Percentiles rank a stretch among this genome's conserved stretches.
These are phyloP conservation scores for Castanea crenata DNA, from an alignment of 306 rosid genomes.

Conservation along the genomic window DNA sequence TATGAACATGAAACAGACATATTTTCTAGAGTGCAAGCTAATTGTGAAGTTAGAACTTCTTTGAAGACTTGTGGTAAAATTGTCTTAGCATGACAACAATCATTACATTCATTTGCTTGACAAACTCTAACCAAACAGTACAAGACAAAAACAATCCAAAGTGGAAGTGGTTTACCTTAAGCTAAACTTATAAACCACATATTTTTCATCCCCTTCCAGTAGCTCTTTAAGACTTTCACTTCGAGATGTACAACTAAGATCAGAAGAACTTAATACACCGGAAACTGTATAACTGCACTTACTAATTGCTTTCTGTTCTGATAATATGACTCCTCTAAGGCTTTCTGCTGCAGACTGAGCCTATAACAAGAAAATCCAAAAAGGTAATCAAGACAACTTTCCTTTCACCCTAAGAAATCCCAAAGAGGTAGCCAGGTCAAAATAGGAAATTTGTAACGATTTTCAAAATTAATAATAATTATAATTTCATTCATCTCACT, in stretches of 20 bases:
- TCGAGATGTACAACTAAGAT: constrained; percentile 46
- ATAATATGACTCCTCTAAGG: constrained; percentile 53
- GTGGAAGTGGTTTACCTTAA: constrained; percentile 48
- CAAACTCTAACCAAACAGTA: background rate
- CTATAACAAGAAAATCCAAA: constrained; percentile 38
- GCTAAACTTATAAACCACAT: constrained; percentile 56
- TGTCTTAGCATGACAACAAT: background rate
- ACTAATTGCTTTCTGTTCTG: constrained; percentile 52
- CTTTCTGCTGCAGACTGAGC: constrained; percentile 54
- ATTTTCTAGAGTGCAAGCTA: background rate
- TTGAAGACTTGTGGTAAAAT: background rate
- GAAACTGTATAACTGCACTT: constrained; percentile 67
- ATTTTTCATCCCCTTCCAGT: constrained; percentile 45
- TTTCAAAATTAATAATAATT: too few relatives aligned
- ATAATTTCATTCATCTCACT: too few relatives aligned
- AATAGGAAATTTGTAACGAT: too few relatives aligned
- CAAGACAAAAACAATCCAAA: background rate
- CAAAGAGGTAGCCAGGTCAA: too few relatives aligned
- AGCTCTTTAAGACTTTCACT: constrained; percentile 59
- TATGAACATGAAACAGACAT: too few relatives aligned
- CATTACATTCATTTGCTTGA: background rate
- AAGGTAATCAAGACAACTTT: background rate
- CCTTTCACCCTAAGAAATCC: too few relatives aligned
- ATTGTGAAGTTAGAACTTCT: background rate
- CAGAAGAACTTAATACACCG: constrained; percentile 68